Evolutionary conservation across 2,329 filamentous ascomycete species (phyloP).

Genomic region (Xylaria sp.): DNA sequence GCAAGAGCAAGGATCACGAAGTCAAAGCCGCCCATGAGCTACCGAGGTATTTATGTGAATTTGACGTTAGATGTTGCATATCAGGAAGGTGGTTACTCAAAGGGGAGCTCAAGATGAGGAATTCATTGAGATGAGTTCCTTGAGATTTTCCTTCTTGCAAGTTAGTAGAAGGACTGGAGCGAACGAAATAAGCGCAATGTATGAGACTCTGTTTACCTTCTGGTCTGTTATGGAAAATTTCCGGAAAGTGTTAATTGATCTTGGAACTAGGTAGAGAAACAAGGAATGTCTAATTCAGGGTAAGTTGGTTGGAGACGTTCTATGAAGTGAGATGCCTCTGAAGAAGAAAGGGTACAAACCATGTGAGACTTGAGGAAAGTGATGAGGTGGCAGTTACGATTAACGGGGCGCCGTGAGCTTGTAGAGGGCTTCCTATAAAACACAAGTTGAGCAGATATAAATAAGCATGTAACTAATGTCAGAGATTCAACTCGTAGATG

Average conservation of each 20-base stretch:
- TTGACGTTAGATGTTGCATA: not conserved
- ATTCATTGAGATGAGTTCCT: not conserved
- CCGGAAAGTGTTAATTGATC: not conserved
- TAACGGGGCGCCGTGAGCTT: not conserved
- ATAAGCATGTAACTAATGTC: not conserved
- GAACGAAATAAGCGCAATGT: not conserved
- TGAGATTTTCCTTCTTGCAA: not conserved
- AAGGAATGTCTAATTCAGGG: no score
- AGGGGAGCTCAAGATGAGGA: no score
- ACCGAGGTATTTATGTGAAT: not conserved
- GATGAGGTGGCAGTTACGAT: not conserved
- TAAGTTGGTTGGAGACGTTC: no score
- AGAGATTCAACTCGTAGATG: not conserved
- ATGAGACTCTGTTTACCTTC: not conserved
- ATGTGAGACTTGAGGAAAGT: not conserved
- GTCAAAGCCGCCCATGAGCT: no score
- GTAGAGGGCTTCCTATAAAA: not conserved
- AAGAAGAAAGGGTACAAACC: not conserved
- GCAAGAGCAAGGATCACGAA: no score
- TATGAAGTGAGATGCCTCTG: no score
- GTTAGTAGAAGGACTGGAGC: not conserved
- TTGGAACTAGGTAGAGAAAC: no score
- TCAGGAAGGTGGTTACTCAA: no score
- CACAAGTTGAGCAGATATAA: not conserved
- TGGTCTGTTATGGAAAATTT: not conserved